phyloP scores from a whole-genome alignment of 148 eudicot species.

The Persicaria maculosa region DNA sequence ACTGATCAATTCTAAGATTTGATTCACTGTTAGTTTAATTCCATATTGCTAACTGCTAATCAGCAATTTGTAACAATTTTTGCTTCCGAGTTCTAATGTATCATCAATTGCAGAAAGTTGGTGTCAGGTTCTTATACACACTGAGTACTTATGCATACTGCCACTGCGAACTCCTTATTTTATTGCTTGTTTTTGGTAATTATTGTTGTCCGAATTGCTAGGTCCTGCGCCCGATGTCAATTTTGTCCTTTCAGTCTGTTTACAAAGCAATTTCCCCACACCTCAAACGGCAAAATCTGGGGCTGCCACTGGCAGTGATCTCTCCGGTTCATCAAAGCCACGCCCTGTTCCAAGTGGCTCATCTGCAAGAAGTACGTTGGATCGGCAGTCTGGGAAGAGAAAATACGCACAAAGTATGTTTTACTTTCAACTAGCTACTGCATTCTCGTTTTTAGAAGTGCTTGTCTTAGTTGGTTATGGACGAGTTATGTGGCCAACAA shows the following conservation, averaged over 20 bases:
- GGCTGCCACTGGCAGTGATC: constrained; percentile 50
- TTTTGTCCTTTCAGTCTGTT: constrained; percentile 76
- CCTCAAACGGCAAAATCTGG: constrained; percentile 39
- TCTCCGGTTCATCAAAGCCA: constrained; percentile 58
- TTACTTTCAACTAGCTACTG: constrained; percentile 11
- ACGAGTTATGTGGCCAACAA: too few relatives aligned
- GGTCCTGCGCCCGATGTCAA: constrained; percentile 93
- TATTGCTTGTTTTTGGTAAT: neutral
- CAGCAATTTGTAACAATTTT: neutral
- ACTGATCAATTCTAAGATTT: neutral
- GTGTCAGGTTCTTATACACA: neutral
- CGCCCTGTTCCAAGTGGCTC: constrained; percentile 44
- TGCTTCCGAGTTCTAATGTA: neutral
- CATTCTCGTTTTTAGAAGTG: neutral
- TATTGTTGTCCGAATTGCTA: constrained; percentile 22
- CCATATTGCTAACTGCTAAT: neutral
- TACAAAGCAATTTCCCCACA: constrained; percentile 71
- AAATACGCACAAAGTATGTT: constrained; percentile 65
- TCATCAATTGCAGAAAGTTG: neutral
- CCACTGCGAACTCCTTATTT: neutral
- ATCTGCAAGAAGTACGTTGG: constrained; percentile 47
- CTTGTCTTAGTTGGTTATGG: too few relatives aligned
- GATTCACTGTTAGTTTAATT: neutral
- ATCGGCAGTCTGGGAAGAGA: constrained; percentile 58
- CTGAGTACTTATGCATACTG: neutral